Base-by-base conservation (phyloP, 805 yeast genomes). In the Deakozyma indianensis region DNA sequence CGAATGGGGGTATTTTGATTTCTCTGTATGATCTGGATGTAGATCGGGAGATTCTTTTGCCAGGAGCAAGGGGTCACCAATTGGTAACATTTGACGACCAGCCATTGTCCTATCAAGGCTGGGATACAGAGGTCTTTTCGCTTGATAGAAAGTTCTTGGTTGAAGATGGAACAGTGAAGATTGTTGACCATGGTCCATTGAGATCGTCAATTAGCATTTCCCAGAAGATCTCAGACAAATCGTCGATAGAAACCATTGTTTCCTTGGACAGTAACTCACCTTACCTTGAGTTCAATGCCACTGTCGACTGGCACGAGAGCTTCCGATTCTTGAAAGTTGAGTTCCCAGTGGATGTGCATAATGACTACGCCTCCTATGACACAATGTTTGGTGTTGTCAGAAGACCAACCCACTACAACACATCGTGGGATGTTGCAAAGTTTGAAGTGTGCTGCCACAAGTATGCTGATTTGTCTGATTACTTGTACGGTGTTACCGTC, bases 381-480 rank as follows among this genome's bases (percentile, higher is more conserved):
- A 87, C 96, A 1, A 95, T 87, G 61, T 90, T 84, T 63, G 98
- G 98, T 45, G 64, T 83, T 41, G 90, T 95, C 4, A 78, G 74
- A 55, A 76, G 97, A 53, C 95, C 97, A 42, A 90, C 97, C 0
- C 96, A 90, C 63, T 90, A 70, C 66, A 92, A 90, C 61, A 90
- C 98, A 0, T 69, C 85, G 0, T 90, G 97, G 97, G 98, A 90
- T 57, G 82, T 82, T 27, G 97, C 97, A 47, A 88, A 87, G 61
- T 90, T 90, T 62, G 98, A 90, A 64, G 95, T 87, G 9, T 84
- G 95, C 57, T 86, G 83, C 57, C 98, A 92, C 62, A 84, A 84
- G 58, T 90, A 84, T 65, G 90, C 94, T 54, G 98, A 90, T 60
- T 77, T 83, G 55, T 82, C 94, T 23, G 97, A 86, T 56, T 75